Evolutionary conservation across 169 alveolate species (phyloP).

Genomic region (Plasmodium gonderi): DNA sequence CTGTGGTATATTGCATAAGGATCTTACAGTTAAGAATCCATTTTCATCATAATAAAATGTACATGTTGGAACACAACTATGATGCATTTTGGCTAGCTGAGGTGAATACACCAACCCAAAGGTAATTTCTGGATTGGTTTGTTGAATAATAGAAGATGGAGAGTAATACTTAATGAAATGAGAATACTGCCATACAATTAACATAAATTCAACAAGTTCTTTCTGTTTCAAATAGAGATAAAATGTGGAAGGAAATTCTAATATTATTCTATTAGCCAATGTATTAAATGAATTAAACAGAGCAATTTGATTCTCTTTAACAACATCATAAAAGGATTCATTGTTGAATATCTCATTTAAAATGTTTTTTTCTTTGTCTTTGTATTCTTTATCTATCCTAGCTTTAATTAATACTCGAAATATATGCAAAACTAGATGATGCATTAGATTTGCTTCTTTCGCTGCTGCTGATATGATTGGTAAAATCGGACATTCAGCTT

Average conservation of each 20-base stretch:
- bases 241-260: slow-evolving; percentile 82
- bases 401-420: slow-evolving; percentile 77
- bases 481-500: slow-evolving; percentile 87
- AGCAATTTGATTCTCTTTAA: slow-evolving; percentile 80
- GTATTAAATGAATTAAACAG: slow-evolving; percentile 71
- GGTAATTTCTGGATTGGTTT: slow-evolving; percentile 79
- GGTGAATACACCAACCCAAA: slow-evolving; percentile 86
- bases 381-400: slow-evolving; percentile 75
- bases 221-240: slow-evolving; percentile 82
- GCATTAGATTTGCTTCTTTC: slow-evolving; percentile 76
- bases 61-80: slow-evolving; percentile 90
- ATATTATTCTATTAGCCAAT: slow-evolving; percentile 83
- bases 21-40: slow-evolving; percentile 85
- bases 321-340: slow-evolving; percentile 76
- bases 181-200: slow-evolving; percentile 86
- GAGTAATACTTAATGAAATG: slow-evolving; percentile 81
- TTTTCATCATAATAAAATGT: slow-evolving; percentile 81
- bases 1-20: slow-evolving; percentile 86
- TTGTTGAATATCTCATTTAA: slow-evolving; percentile 76
- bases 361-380: slow-evolving; percentile 68
- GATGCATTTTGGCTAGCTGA: slow-evolving; percentile 81
- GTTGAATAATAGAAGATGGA: slow-evolving; percentile 82
- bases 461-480: slow-evolving; percentile 82
- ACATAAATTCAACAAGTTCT: slow-evolving; percentile 84
- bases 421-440: slow-evolving; percentile 77